phyloP scores from a whole-genome alignment of 2,329 filamentous ascomycete species.

The Stagonosporopsis vannaccii region DNA sequence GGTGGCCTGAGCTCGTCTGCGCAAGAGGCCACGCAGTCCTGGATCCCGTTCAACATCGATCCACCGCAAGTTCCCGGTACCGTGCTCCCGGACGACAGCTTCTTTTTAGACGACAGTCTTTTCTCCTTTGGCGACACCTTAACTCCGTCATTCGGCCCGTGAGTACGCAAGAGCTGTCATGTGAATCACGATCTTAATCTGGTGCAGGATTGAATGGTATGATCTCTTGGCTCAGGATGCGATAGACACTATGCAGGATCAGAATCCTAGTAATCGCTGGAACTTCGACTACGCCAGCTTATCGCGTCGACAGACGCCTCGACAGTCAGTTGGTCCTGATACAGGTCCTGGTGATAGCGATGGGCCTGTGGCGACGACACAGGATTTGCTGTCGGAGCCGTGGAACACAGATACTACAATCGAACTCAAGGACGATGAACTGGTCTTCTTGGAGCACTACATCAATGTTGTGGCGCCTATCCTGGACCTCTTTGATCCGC shows the following conservation, averaged over 20 bases:
- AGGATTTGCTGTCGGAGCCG: constrained; percentile 23
- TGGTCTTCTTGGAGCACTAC: constrained; percentile 50
- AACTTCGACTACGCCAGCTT: constrained; percentile 53
- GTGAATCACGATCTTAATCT: neutral
- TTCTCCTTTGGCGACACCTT: constrained; percentile 40
- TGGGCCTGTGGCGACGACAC: constrained; percentile 10
- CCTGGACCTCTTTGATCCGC: constrained; percentile 55
- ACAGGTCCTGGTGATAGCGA: constrained; percentile 9
- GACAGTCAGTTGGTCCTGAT: constrained; percentile 40
- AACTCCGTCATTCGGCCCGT: constrained; percentile 51
- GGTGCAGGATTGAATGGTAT: constrained; percentile 53
- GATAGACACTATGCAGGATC: constrained; percentile 40
- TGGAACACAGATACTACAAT: constrained; percentile 36
- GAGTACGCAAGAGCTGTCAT: neutral
- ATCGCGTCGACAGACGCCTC: constrained; percentile 50
- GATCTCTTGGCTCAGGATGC: constrained; percentile 56
- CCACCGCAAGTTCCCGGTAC: constrained; percentile 24
- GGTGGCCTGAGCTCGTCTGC: constrained; percentile 17
- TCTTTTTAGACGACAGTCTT: constrained; percentile 34
- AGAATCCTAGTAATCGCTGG: constrained; percentile 44
- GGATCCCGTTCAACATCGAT: constrained; percentile 23
- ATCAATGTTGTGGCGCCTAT: constrained; percentile 48
- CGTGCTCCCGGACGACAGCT: constrained; percentile 31
- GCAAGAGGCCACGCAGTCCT: constrained; percentile 18
- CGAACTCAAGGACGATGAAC: constrained; percentile 45